Base-by-base conservation (phyloP, 2,329 filamentous ascomycete species). In the Colletotrichum destructivum region DNA sequence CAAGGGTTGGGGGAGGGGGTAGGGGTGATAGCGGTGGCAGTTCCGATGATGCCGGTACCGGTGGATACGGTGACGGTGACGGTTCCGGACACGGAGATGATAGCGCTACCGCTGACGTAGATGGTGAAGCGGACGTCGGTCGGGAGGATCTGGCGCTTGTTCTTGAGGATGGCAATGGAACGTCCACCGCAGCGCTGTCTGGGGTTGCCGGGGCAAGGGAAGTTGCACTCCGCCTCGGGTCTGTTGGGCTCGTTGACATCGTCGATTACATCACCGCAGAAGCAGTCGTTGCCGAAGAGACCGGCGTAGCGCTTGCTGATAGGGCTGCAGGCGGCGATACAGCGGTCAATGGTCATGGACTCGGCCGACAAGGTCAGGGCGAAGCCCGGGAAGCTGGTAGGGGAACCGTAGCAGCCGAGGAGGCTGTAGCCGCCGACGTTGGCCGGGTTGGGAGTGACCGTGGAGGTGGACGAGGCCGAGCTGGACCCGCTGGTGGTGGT, bases 111-210 rank as follows among this genome's bases (percentile, higher is more conserved):
- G 16, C 57, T 60, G 35, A 64, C 23, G 59, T 72, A 73, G 59
- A 73, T 65, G 60, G 26, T 64, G 62, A 73, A 70, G 69, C 63
- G 56, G n/a, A 72, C 21, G 59, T 59, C 21, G 12, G 59, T 5
- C 4, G 69, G 26, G 42, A 70, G 40, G 26, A 60, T 2, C 0
- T 35, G 6, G n/a, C 38, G 35, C 69, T 73, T 59, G n/a, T 47
- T 54, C 68, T 69, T 73, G 15, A 51, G 11, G 21, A 46, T n/a
- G 13, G 38, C 12, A 3, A 18, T 31, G 16, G 68, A 51, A 21
- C 78, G 72, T 11, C 85, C 85, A 55, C 86, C 85, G 75, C 86
- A 88, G 69, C 81, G 78, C 74, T 85, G 75, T 2, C 16, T 16
- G 0, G 74, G 67, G 69, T 86, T 77, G 0, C 85, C 85, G 0